Conservation (phyloP, 352 stramenopile genomes). For the Globisporangium camurandrum region DNA sequence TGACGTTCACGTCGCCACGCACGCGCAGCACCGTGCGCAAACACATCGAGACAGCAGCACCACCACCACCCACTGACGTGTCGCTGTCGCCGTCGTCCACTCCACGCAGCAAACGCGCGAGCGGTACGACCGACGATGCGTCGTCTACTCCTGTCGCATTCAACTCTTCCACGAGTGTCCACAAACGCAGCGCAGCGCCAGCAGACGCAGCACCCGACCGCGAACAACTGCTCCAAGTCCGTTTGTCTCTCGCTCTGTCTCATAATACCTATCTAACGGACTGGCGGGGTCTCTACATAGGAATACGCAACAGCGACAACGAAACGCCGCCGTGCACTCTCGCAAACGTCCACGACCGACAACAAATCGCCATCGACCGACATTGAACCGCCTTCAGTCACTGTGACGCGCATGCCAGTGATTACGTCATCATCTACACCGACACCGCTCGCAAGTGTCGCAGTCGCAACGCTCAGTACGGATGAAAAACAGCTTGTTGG, state of each 20-base stretch:
- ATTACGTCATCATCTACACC: background rate
- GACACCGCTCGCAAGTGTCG: background rate
- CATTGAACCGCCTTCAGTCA: background rate
- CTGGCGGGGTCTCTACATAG: background rate
- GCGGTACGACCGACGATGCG: background rate
- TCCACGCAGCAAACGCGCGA: background rate
- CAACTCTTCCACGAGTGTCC: background rate
- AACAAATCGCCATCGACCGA: no score
- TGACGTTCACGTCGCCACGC: conserved; percentile 7
- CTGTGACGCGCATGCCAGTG: background rate
- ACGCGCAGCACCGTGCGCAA: conserved; percentile 9
- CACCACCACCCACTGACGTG: background rate
- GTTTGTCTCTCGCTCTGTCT: background rate
- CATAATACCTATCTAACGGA: no score
- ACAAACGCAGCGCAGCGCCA: conserved; percentile 7
- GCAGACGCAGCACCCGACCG: no score
- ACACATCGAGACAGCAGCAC: background rate
- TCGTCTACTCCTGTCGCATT: background rate
- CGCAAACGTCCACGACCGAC: no score
- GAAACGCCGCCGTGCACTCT: background rate
- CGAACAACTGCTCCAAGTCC: conserved; percentile 9
- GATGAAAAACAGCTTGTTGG: conserved; percentile 36
- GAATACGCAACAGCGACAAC: background rate
- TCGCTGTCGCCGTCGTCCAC: conserved; percentile 1
- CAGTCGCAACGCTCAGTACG: conserved; percentile 15